These are phyloP conservation scores for Alnus rubra DNA, from an alignment of 306 rosid species.

Conservation along the genomic window DNA sequence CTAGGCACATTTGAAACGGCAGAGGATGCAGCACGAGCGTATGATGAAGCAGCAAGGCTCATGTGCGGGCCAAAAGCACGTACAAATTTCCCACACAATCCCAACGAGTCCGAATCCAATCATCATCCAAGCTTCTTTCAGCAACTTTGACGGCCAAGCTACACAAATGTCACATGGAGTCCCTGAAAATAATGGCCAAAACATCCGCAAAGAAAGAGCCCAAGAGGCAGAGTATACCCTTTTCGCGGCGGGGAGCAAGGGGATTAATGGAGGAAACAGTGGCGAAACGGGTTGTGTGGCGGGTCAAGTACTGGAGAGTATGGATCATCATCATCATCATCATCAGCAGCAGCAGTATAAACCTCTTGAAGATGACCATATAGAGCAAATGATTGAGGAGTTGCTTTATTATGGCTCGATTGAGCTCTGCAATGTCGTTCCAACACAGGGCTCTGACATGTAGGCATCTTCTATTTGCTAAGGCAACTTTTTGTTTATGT, in stretches of 20 bases:
- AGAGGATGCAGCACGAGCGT: constrained; percentile 89
- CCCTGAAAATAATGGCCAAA: constrained; percentile 66
- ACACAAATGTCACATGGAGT: constrained; percentile 73
- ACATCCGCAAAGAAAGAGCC: constrained; percentile 34
- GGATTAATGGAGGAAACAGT: constrained; percentile 28
- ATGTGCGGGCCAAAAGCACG: constrained; percentile 81
- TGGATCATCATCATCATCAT: constrained; percentile 3
- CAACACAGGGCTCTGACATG: constrained; percentile 23
- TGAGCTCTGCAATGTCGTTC: constrained; percentile 59
- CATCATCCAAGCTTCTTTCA: constrained; percentile 60
- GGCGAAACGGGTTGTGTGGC: constrained; percentile 16
- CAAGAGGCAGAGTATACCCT: constrained; percentile 15
- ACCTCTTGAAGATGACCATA: constrained; percentile 79
- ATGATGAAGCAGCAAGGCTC: constrained; percentile 83
- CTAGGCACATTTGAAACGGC: constrained; percentile 84
- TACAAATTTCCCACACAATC: constrained; percentile 65
- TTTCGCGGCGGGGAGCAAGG: neutral
- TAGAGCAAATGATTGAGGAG: constrained; percentile 88
- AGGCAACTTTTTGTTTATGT: constrained; percentile 6
- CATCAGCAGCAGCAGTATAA: constrained; percentile 34
- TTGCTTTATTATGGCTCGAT: constrained; percentile 72
- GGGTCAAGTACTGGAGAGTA: constrained; percentile 28
- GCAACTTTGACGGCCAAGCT: constrained; percentile 63
- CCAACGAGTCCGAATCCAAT: constrained; percentile 51
- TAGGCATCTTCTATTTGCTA: constrained; percentile 27